Conservation (phyloP, 2,329 filamentous ascomycete genomes). For the Acrocalymma vagum region DNA sequence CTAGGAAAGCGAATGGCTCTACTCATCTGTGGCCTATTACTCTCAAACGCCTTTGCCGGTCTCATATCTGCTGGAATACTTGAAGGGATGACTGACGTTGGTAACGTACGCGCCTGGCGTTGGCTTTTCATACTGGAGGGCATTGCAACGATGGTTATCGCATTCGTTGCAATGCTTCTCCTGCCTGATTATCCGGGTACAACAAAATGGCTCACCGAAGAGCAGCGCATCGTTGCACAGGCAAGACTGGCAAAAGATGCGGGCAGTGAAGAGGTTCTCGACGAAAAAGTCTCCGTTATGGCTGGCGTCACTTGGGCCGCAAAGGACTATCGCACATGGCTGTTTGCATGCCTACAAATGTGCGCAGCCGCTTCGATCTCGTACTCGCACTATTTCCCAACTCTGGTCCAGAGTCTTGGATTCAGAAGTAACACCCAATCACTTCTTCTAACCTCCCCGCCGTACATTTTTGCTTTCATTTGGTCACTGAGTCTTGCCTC, state of each 20-base stretch:
- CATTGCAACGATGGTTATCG: slow-evolving; percentile 4
- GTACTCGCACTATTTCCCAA: slow-evolving; percentile 45
- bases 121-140: slow-evolving; percentile 41
- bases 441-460: slow-evolving; percentile 61
- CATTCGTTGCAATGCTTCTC: slow-evolving; percentile 20
- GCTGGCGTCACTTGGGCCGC: slow-evolving; percentile 28
- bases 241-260: slow-evolving; percentile 8
- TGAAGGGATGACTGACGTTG: slow-evolving; percentile 13
- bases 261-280: slow-evolving; percentile 1
- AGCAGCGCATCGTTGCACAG: slow-evolving; percentile 41
- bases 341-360: slow-evolving; percentile 36
- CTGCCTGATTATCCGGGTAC: slow-evolving; percentile 44
- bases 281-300: slow-evolving; percentile 20
- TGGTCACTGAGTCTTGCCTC: slow-evolving; percentile 4
- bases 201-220: slow-evolving; percentile 52
- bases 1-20: slow-evolving; percentile 58
- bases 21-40: slow-evolving; percentile 58
- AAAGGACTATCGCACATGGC: slow-evolving; percentile 29
- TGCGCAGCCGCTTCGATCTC: slow-evolving; percentile 24
- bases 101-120: slow-evolving; percentile 33
- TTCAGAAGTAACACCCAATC: slow-evolving; percentile 51
- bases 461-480: slow-evolving; percentile 64
- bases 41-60: slow-evolving; percentile 57
- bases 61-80: slow-evolving; percentile 43
- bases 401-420: slow-evolving; percentile 55